Base-by-base conservation (phyloP, 306 rosid species). In the Mimosa pudica region DNA sequence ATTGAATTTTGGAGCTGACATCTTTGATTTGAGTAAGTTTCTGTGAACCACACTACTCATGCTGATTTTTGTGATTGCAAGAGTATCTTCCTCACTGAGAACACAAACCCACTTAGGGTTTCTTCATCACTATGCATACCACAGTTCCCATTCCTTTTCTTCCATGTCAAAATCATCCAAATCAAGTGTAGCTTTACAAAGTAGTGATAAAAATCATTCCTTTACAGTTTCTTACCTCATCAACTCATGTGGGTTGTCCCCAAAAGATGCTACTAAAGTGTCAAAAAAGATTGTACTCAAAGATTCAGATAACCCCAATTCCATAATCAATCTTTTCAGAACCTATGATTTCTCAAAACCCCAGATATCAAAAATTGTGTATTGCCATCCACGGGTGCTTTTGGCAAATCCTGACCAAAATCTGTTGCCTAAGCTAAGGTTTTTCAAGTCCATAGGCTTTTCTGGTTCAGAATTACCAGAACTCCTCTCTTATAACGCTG, bases 391-490 rank as follows among this genome's bases (percentile, higher is more conserved):
- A 6, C 3, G 0, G 3, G 49, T 73, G 51, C 83, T 79, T 54
- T 11, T 70, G 5, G 79, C 88, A 36, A 77, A 87, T 6, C 74
- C 89, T 20, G 80, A 85, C 33, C 76, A 71, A 4, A 79, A 70
- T 76, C 85, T 87, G 47, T 71, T 80, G 70, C 93, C 90, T 54
- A 87, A 85, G 67, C 71, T 85, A 51, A 70, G 77, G 51, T 87
- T 82, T 71, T 69, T 84, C 2, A 80, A 17, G 5, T 82, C 91
- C 18, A 68, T 82, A 35, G 91, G 89, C 20, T 8, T 80, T 73
- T 84, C 87, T 36, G 12, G 64, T 48, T 16, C 67, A 5, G 87
- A 84, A 54, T 64, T 84, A 60, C 81, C 71, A 2, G 71, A 46
- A 62, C 14, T 82, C 24, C 4, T 89, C 33, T 0, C n/a, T 70